A percentile compares a stretch with the other conserved stretches of the same genome.
Evolutionary conservation across 768 basidiomycete genomes (phyloP).

Genomic region (Pleurotus ostreatus): DNA sequence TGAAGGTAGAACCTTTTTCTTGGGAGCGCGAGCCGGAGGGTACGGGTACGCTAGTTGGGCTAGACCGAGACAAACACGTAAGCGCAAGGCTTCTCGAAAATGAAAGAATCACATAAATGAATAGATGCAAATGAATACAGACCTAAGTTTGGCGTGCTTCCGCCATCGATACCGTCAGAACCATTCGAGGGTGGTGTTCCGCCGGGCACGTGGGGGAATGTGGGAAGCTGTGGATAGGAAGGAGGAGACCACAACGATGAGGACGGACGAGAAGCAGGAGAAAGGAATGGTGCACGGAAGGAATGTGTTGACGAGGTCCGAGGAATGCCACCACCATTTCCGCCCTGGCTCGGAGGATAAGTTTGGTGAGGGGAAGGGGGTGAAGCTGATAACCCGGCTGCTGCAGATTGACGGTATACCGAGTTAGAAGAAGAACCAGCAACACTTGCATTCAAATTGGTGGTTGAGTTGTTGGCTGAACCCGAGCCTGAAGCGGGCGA

Average conservation of each 20-base stretch:
- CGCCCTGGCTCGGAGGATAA: not conserved
- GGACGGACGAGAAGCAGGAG: conserved; percentile 63
- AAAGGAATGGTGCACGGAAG: conserved; percentile 68
- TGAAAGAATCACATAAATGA: not conserved
- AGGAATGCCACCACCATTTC: conserved; percentile 23
- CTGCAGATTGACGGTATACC: conserved; percentile 1
- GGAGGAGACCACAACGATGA: conserved; percentile 63
- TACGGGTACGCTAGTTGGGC: conserved; percentile 13
- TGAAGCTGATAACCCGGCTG: not conserved
- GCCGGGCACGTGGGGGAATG: conserved; percentile 15
- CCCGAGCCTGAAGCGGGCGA: conserved; percentile 1
- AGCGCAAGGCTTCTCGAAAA: not conserved
- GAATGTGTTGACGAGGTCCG: conserved; percentile 38
- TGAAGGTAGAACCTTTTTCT: conserved; percentile 35
- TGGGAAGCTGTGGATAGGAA: conserved; percentile 26
- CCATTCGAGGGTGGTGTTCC: conserved; percentile 15
- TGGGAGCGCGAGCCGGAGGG: conserved; percentile 23
- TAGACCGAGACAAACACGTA: not conserved
- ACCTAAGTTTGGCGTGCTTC: conserved; percentile 14
- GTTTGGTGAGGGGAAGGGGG: not conserved
- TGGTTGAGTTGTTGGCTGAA: not conserved
- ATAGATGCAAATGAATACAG: too few species aligned
- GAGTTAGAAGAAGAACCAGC: conserved; percentile 15
- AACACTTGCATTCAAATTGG: conserved; percentile 14
- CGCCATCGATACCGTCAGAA: conserved; percentile 8